phyloP scores from a whole-genome alignment of 73 alveolate genomes.

The Effrenium voratum region DNA sequence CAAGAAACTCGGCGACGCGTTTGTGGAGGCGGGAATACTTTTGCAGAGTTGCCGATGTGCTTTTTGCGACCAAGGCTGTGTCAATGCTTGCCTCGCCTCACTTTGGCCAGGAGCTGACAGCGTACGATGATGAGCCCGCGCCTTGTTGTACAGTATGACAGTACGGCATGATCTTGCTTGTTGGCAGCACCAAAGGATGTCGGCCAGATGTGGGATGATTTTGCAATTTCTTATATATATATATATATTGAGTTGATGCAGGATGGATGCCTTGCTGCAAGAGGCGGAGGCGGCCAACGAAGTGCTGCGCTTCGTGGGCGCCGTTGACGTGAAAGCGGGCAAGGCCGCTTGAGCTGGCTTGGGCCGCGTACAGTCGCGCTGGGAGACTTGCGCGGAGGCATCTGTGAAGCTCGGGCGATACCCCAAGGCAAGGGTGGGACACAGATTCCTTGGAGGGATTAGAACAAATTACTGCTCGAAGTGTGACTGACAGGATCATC shows the following conservation, averaged over 20 bases:
- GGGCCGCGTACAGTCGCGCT: neutral
- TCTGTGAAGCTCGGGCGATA: slow-evolving; percentile 89
- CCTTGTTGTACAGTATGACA: too few species aligned
- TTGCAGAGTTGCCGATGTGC: too few species aligned
- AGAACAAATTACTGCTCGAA: neutral
- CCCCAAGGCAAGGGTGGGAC: slow-evolving; percentile 16
- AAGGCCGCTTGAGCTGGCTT: neutral
- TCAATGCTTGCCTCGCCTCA: neutral
- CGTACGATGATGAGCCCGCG: slow-evolving; percentile 78
- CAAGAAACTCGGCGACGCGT: slow-evolving; percentile 71
- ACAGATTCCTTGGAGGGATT: neutral
- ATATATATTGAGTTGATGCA: too few species aligned
- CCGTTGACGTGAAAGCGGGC: slow-evolving; percentile 77
- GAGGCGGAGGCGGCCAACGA: slow-evolving; percentile 81
- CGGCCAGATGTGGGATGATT: too few species aligned
- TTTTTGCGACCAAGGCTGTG: too few species aligned
- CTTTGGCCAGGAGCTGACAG: slow-evolving; percentile 49
- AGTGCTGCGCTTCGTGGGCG: slow-evolving; percentile 91
- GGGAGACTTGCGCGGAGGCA: too few species aligned
- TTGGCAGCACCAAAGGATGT: too few species aligned
- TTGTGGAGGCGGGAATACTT: too few species aligned
- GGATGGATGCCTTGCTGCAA: slow-evolving; percentile 86
- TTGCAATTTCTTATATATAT: too few species aligned
- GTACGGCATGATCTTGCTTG: too few species aligned
- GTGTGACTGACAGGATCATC: slow-evolving; percentile 40